Evolutionary conservation across 495 filamentous ascomycete species (phyloP), one percentile per base, ranked within the genome.

Genomic region (Trichoderma reesei): DNA sequence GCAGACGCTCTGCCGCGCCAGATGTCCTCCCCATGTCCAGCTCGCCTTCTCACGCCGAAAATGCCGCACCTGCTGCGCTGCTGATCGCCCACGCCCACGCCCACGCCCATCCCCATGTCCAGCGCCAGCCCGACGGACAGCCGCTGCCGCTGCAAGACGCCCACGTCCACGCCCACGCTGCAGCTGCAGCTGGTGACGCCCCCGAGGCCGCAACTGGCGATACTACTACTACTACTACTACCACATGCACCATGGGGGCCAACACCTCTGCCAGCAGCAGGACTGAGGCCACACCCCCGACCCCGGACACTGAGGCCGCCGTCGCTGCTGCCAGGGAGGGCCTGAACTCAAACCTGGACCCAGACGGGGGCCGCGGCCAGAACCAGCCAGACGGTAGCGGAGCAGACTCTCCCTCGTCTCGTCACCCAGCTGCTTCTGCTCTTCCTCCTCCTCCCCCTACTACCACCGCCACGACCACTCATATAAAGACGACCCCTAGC

Each of bases 21-120:
- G 71, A 80, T 80, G 79, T 76, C 72, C 72, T 70, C 70, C 78
- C 75, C 78, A 81, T 81, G 79, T 81, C 78, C 71, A 78, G 70
- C 68, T 71, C 74, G 70, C 70, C 73, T 67, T 66, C 62, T 72
- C 64, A 69, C 63, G 68, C 70, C 77, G 74, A 77, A 76, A 73
- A 81, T 80, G 75, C 74, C 79, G 76, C 79, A 77, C 68, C 69
- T 71, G 75, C 74, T 69, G 74, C 76, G 72, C 72, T 73, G 75
- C 73, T 80, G 76, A 81, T 76, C 48, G 26, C 42, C 46, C 48
- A 59, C 16, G 44, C 44, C 48, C 56, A 44, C 38, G 59, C 59
- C 67, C 68, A 46, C 46, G 65, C 37, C 65, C 62, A 51, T 48
- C 60, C 16, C 38, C 59, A 51, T 64, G 65, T 34, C 36, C 69